Evolutionary conservation across 768 basidiomycete species (phyloP), one percentile per base, ranked within the genome.

Genomic region (Rossbeevera mucosa): DNA sequence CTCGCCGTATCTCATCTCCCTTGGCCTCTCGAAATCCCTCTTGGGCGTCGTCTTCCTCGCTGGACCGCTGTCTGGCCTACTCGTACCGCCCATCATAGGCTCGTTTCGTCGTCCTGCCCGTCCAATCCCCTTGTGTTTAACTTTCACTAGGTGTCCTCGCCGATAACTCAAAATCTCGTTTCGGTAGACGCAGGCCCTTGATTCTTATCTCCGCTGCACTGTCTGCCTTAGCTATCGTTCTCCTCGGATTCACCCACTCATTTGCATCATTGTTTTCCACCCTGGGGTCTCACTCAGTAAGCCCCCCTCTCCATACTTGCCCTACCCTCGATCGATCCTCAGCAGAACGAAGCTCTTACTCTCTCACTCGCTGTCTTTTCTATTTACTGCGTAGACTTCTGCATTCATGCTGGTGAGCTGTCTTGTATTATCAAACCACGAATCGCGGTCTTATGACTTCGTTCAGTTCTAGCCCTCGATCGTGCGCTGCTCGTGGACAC

Each of bases 21-120:
- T 96, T 0, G 94, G 94, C n/a, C n/a, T n/a, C n/a, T n/a, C n/a
- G n/a, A n/a, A n/a, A n/a, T 86, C 88, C 2, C 76, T 78, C 54
- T 91, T 96, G 83, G 87, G 93, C 0, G 76, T 91, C n/a, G 94
- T 96, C 9, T 94, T 98, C 66, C 77, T 95, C 40, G 94, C 94
- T 2, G 94, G 94, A 0, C 94, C 91, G 2, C 72, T 94, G 6
- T 91, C 88, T 0, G 94, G 94, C 2, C 78, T 98, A 18, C 74
- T 97, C 42, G 88, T 95, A 58, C 94, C 96, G 64, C 95, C 94
- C 1, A 66, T 94, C 38, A 91, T 95, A 59, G 90, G 91, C 81
- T 54, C 36, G 38, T 54, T 64, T 48, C 53, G 16, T 4, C n/a
- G 14, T 30, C 20, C 8, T 13, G 13, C 6, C 12, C 14, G 1